Evolutionary conservation across 257 asterid genomes (phyloP).

Genomic region (Apocynum venetum): DNA sequence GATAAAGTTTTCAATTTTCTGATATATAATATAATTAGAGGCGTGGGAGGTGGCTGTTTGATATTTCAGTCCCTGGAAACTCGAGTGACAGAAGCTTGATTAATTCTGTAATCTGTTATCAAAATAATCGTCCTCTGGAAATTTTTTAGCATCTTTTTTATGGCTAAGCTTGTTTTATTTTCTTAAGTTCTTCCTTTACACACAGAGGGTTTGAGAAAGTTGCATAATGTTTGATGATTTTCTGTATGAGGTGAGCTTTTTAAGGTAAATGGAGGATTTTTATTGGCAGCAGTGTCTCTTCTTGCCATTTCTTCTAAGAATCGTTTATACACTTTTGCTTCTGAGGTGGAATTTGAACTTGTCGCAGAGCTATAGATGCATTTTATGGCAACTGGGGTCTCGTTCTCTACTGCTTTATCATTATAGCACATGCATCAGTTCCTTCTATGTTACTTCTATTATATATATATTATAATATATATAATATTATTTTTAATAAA

Average conservation of each 20-base stretch:
- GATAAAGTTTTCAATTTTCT: slow-evolving; percentile 73
- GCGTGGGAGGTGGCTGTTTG: slow-evolving; percentile 33
- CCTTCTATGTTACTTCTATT: not conserved
- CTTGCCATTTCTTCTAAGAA: not conserved
- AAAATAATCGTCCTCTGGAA: slow-evolving; percentile 38
- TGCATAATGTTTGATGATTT: slow-evolving; percentile 18
- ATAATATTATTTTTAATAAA: too few species aligned
- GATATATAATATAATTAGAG: slow-evolving; percentile 28
- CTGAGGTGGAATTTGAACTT: not conserved
- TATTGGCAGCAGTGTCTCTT: not conserved
- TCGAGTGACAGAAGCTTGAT: slow-evolving; percentile 45
- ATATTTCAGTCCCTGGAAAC: slow-evolving; percentile 23
- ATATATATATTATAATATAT: too few species aligned
- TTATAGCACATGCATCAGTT: too few species aligned
- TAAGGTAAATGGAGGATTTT: slow-evolving; percentile 16
- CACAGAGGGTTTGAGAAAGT: slow-evolving; percentile 3
- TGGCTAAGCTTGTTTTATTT: slow-evolving; percentile 19
- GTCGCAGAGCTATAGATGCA: not conserved
- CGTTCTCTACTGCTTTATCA: too few species aligned
- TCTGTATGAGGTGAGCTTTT: slow-evolving; percentile 19
- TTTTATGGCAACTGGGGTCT: not conserved
- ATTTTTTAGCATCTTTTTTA: slow-evolving; percentile 15
- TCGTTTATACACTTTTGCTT: too few species aligned
- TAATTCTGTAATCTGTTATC: slow-evolving; percentile 36
- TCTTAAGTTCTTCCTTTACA: not conserved